Conservation (phyloP, 2,329 filamentous ascomycete genomes). For the Talaromyces albobiverticillius region DNA sequence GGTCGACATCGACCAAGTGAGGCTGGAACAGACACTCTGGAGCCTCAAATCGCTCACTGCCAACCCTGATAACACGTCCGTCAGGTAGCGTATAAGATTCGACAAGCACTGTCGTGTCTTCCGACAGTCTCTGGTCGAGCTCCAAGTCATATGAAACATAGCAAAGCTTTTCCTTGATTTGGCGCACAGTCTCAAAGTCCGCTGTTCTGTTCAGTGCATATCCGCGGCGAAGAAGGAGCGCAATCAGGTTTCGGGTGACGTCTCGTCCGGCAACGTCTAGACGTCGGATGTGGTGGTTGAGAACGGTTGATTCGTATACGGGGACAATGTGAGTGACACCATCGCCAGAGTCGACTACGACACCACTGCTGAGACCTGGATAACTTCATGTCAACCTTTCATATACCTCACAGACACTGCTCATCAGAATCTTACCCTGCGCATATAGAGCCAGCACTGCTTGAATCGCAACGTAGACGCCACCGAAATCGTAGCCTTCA, state of each 20-base stretch:
- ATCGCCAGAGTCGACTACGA: constrained; percentile 98
- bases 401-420: constrained; percentile 21
- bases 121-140: constrained; percentile 90
- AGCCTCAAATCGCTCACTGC: constrained; percentile 95
- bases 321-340: constrained; percentile 98
- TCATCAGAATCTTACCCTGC: constrained; percentile 65
- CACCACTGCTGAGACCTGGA: constrained; percentile 78
- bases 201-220: constrained; percentile 97
- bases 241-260: constrained; percentile 97
- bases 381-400: background rate
- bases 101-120: constrained; percentile 95
- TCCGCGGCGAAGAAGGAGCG: constrained; percentile 84
- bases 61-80: constrained; percentile 91
- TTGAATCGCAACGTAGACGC: constrained; percentile 97
- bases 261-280: constrained; percentile 95
- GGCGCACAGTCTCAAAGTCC: constrained; percentile 97
- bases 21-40: constrained; percentile 98
- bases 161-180: constrained; percentile 99
- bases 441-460: constrained; percentile 94
- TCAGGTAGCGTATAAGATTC: constrained; percentile 97
- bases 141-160: constrained; percentile 98
- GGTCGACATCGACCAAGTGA: constrained; percentile 94
- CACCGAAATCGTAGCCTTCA: constrained; percentile 91
- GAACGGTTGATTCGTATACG: constrained; percentile 95
- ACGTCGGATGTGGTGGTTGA: constrained; percentile 92